Evolutionary conservation across 192 early-diverging fungal genomes (phyloP).

Genomic region (Coemansia sp.): DNA sequence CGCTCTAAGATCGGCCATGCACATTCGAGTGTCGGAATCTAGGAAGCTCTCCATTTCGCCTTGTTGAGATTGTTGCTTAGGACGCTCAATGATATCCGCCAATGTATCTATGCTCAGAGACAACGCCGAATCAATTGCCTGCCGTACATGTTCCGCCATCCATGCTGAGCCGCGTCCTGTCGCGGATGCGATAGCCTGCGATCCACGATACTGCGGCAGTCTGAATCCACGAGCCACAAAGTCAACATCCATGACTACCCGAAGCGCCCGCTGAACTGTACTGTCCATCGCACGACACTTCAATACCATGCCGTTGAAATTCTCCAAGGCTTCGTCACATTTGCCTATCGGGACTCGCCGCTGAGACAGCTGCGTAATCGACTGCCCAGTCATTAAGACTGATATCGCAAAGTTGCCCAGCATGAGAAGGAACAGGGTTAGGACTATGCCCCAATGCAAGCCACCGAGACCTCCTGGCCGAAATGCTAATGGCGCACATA

Average conservation of each 20-base stretch:
- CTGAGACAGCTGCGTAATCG: not conserved
- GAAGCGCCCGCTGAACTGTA: conserved; percentile 26
- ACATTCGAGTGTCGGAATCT: not conserved
- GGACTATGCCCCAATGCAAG: not conserved
- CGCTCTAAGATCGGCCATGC: not conserved
- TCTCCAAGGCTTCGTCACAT: not conserved
- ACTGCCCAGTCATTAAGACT: not conserved
- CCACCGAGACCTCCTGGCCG: not conserved
- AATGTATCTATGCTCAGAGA: not conserved
- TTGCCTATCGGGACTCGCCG: not conserved
- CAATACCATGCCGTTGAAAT: not conserved
- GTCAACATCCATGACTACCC: conserved; percentile 34
- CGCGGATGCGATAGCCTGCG: not conserved
- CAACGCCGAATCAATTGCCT: conserved; percentile 11
- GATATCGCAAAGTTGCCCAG: not conserved
- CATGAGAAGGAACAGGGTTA: not conserved
- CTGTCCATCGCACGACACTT: conserved; percentile 27
- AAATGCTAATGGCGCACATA: not conserved
- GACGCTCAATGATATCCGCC: not conserved
- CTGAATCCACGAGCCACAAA: conserved; percentile 36
- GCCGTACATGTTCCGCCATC: conserved; percentile 21
- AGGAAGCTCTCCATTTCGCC: not conserved
- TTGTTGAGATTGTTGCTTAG: not conserved
- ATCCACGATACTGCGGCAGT: conserved; percentile 14
- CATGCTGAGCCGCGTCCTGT: conserved; percentile 21